Percentiles rank a stretch among this genome's conserved stretches.
phyloP scores from a whole-genome alignment of 2,329 filamentous ascomycete genomes.

The Plenodomus tracheiphilus region DNA sequence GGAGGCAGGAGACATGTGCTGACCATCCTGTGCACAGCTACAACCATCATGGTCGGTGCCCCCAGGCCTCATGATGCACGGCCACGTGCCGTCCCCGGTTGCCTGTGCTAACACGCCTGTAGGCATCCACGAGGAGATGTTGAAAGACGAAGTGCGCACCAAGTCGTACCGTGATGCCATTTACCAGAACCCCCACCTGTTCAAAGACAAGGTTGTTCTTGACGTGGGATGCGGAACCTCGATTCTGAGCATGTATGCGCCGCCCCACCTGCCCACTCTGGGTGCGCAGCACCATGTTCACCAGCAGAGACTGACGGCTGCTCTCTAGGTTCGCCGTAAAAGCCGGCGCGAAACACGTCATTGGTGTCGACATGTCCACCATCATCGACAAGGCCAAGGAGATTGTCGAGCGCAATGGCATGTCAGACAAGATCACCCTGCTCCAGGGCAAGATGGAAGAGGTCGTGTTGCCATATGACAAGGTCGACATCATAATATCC shows the following conservation, averaged over 20 bases:
- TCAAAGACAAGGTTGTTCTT: conserved; percentile 90
- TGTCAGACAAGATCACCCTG: conserved; percentile 94
- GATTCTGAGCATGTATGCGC: conserved; percentile 92
- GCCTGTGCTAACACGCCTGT: conserved; percentile 46
- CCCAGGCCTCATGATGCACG: no score
- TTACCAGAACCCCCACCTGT: conserved; percentile 92
- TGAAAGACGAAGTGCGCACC: conserved; percentile 99
- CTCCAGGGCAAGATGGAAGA: conserved; percentile 99
- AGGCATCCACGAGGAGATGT: conserved; percentile 98
- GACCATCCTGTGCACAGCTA: conserved; percentile 65
- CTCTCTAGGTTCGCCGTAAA: conserved; percentile 84
- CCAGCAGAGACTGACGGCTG: neutral
- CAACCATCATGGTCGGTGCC: conserved; percentile 89
- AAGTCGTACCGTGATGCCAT: conserved; percentile 97
- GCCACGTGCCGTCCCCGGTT: conserved; percentile 39
- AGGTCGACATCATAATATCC: conserved; percentile 99
- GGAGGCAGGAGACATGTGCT: conserved; percentile 36
- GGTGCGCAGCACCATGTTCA: neutral
- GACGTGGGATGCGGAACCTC: conserved; percentile 97
- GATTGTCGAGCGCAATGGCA: conserved; percentile 89
- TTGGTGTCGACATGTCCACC: conserved; percentile 98
- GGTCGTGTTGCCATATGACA: conserved; percentile 85
- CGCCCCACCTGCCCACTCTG: conserved; percentile 4
- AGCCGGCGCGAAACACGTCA: conserved; percentile 96
- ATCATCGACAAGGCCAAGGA: conserved; percentile 98